A percentile compares a stretch with the other conserved stretches of the same genome.
Conservation (phyloP, 257 asterid genomes). For the Haberlea rhodopensis region DNA sequence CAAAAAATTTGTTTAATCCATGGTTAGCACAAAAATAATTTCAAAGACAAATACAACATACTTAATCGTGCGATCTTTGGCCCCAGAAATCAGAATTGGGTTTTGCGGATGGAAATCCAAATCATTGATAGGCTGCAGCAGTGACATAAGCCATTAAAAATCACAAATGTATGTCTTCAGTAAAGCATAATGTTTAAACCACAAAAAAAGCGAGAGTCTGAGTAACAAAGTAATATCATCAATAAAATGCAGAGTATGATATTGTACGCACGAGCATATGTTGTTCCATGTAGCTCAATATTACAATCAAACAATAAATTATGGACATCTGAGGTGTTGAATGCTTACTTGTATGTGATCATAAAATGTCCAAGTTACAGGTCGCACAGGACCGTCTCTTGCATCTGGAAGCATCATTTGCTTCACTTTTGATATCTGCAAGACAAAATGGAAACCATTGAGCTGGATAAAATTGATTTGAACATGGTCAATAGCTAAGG, state of each 20-base stretch:
- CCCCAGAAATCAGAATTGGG: constrained; percentile 74
- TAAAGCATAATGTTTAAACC: constrained; percentile 18
- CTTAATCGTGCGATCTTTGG: constrained; percentile 91
- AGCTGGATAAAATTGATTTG: constrained; percentile 21
- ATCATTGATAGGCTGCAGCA: constrained; percentile 82
- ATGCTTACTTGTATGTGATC: constrained; percentile 68
- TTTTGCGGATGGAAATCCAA: constrained; percentile 91
- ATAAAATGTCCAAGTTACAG: constrained; percentile 66
- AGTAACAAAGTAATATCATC: constrained; percentile 8
- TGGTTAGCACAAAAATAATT: constrained; percentile 24
- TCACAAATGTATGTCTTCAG: constrained; percentile 1
- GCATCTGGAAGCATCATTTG: constrained; percentile 77
- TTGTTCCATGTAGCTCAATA: constrained; percentile 9
- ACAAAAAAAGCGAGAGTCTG: background rate
- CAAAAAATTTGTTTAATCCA: constrained; percentile 11
- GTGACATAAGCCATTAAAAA: constrained; percentile 30
- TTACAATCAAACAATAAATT: constrained; percentile 4
- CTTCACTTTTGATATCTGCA: constrained; percentile 63
- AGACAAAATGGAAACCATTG: constrained; percentile 19
- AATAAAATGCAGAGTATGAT: constrained; percentile 4
- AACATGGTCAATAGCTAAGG: constrained; percentile 13
- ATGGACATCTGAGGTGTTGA: too few species aligned
- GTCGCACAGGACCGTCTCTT: constrained; percentile 64
- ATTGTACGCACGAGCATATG: constrained; percentile 15
- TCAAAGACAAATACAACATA: constrained; percentile 35